Base-by-base conservation (phyloP, 345 rosid species). In the Aethionema arabicum region DNA sequence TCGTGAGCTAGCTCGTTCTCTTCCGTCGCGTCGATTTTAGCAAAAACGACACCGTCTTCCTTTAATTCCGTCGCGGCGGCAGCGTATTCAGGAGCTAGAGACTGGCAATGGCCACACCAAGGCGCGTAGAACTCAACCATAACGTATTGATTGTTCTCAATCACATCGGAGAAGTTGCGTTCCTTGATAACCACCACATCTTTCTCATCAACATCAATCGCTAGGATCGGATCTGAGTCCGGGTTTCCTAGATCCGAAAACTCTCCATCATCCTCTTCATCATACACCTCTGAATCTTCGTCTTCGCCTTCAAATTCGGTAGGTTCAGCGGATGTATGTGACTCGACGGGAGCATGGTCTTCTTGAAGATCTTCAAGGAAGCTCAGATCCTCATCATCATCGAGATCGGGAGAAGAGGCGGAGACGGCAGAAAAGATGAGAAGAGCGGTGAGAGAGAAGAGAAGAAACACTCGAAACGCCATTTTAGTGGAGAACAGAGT, bases 121-220 rank as follows among this genome's bases (percentile, higher is more conserved):
- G 99, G 95, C 7, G 99, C 97, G 75, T 95, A 95, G 76, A 95
- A 95, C 63, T 95, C 97, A 12, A 95, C 95, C 97, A 95, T 77
- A 13, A 90, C 99, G 71, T 76, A 90, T 73, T 78, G 77, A 57
- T 86, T 78, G 3, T 78, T 82, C 77, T 75, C 80, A 11, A 87
- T 64, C 66, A 82, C 68, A 31, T 82, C 86, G 21, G 78, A 86
- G 82, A 95, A 87, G 67, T 95, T 95, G 4, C 90, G 61, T 48
- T 81, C 86, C 74, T 77, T 90, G 69, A 95, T 59, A 38, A 95
- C 82, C 13, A 90, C 95, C 4, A 95, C 97, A 72, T 95, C 97
- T 72, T 82, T 86, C 44, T 88, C 99, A 62, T 95, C 97, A 21
- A 95, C 47, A 41, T 82, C 80, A 8, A 92, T 86, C 55, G 62